Percentiles rank a stretch among this genome's conserved stretches.
These are phyloP conservation scores for Crucibulum laeve DNA, from an alignment of 768 basidiomycete genomes.

Conservation along the genomic window DNA sequence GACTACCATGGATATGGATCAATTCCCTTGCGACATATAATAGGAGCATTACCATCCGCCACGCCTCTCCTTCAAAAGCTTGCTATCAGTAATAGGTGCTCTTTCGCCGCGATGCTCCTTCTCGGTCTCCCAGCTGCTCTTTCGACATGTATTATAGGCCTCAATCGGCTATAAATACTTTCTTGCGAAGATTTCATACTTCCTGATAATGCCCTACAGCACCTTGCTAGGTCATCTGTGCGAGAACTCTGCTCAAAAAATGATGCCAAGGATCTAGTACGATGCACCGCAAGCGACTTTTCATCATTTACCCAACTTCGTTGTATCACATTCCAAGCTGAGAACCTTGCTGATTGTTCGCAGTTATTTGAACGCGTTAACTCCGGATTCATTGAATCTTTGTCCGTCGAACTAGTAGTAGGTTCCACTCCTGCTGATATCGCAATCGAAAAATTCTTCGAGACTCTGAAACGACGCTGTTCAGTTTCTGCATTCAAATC, in stretches of 20 bases:
- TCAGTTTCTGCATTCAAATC: not conserved
- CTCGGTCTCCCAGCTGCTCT: not conserved
- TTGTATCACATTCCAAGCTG: not conserved
- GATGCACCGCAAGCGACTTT: not conserved
- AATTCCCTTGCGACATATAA: not conserved
- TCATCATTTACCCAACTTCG: not conserved
- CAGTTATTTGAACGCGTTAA: not conserved
- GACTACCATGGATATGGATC: not conserved
- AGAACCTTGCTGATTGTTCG: not conserved
- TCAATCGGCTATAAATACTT: not conserved
- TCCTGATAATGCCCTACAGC: not conserved
- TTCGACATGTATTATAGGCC: not conserved
- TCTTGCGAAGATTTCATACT: not conserved
- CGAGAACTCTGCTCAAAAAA: not conserved
- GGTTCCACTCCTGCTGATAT: not conserved
- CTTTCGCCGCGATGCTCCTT: not conserved
- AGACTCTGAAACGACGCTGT: not conserved
- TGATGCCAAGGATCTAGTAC: not conserved
- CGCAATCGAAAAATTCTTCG: not conserved
- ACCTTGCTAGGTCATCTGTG: not conserved
- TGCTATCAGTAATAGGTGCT: not conserved
- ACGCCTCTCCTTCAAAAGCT: not conserved
- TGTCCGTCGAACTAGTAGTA: not conserved
- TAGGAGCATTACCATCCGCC: not conserved
- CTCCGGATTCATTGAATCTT: not conserved